Percentiles rank a stretch among this genome's conserved stretches.
These are phyloP conservation scores for Diaporthe sp. DNA, from an alignment of 2,329 filamentous ascomycete species.

Conservation along the genomic window DNA sequence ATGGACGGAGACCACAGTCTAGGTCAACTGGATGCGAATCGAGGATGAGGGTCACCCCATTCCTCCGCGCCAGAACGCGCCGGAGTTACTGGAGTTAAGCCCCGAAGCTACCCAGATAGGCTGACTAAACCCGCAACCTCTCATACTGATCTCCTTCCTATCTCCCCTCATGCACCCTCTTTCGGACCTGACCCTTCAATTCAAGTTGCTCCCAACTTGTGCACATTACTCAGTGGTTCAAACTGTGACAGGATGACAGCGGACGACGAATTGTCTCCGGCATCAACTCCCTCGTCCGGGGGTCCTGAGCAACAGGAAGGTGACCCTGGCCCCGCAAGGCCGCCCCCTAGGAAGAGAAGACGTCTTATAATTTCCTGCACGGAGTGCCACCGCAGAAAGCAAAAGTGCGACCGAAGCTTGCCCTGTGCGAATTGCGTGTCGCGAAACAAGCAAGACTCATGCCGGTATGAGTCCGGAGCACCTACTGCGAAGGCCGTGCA, in stretches of 20 bases:
- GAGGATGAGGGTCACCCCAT: background rate
- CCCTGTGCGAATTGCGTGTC: slow-evolving; percentile 73
- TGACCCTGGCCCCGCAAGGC: slow-evolving; percentile 44
- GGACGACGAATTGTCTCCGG: slow-evolving; percentile 28
- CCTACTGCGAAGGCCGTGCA: slow-evolving; percentile 56
- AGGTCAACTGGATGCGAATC: background rate
- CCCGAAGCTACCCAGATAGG: slow-evolving; percentile 3
- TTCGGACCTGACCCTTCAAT: background rate
- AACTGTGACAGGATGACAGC: slow-evolving; percentile 15
- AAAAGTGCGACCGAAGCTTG: slow-evolving; percentile 73
- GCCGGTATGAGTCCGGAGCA: slow-evolving; percentile 68
- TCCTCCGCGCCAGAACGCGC: slow-evolving; percentile 7
- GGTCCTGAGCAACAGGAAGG: slow-evolving; percentile 29
- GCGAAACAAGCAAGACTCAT: slow-evolving; percentile 68
- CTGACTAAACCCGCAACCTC: slow-evolving; percentile 28
- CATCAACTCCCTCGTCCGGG: slow-evolving; percentile 34
- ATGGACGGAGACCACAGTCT: background rate
- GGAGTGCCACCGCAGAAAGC: slow-evolving; percentile 75
- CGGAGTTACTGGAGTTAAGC: slow-evolving; percentile 30
- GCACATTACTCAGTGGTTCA: background rate
- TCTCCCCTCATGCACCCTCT: background rate
- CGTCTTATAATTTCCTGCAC: slow-evolving; percentile 74
- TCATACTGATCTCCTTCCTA: background rate
- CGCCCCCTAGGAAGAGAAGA: slow-evolving; percentile 68
- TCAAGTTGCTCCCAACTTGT: background rate